These are phyloP conservation scores for Coniochaeta pulveracea DNA, from an alignment of 2,329 filamentous ascomycete genomes.

Conservation along the genomic window DNA sequence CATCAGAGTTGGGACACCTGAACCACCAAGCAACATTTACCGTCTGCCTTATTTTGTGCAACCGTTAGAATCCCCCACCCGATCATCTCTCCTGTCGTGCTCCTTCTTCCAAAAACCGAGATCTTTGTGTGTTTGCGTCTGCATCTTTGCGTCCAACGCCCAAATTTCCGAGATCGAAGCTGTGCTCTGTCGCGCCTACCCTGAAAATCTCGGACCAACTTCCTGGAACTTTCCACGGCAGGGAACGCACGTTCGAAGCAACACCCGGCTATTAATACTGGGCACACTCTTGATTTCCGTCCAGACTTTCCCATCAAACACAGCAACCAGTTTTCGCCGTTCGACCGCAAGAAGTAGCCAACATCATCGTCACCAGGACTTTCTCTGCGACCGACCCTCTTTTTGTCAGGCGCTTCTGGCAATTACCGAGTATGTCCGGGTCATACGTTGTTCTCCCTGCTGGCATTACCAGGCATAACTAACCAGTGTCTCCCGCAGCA, in stretches of 20 bases:
- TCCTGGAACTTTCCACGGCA: background rate
- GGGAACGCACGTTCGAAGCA: constrained; percentile 1
- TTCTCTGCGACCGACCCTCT: background rate
- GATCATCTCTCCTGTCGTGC: background rate
- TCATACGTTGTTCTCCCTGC: background rate
- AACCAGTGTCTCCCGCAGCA: background rate
- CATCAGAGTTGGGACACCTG: background rate
- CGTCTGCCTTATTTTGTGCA: background rate
- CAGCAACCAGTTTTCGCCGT: background rate
- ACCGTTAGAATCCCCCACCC: too few relatives aligned
- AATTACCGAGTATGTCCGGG: background rate
- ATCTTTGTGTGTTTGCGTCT: background rate
- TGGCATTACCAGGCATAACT: background rate
- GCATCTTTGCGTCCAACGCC: too few relatives aligned
- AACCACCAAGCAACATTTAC: constrained; percentile 1
- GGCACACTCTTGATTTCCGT: too few relatives aligned
- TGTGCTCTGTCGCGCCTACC: constrained; percentile 1
- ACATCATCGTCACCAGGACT: too few relatives aligned
- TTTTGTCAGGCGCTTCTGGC: too few relatives aligned
- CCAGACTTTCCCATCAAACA: too few relatives aligned
- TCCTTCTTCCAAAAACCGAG: background rate
- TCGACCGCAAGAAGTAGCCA: constrained; percentile 1
- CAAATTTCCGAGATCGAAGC: too few relatives aligned
- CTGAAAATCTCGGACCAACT: constrained; percentile 2
- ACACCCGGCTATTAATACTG: background rate